phyloP scores from a whole-genome alignment of 208 protist genomes.

The Phytomonas francai region DNA sequence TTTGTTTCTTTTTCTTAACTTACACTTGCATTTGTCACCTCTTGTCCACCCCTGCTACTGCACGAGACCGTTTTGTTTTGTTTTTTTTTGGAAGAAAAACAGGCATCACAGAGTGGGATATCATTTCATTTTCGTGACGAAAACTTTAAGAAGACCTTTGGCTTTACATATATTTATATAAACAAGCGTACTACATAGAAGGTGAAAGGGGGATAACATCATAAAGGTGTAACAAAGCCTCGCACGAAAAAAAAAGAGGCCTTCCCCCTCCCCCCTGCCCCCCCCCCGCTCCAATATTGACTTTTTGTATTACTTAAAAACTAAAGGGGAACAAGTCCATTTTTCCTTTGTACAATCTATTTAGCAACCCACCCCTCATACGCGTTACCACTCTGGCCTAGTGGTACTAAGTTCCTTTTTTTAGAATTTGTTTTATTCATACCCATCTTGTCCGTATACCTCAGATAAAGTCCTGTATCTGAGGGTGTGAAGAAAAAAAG shows the following conservation, averaged over 20 bases:
- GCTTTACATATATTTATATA: background rate
- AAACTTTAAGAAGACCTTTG: background rate
- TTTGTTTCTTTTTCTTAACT: constrained; percentile 1
- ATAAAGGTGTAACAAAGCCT: constrained; percentile 2
- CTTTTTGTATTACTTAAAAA: background rate
- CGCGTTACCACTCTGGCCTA: background rate
- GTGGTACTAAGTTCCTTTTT: background rate
- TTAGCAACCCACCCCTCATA: background rate
- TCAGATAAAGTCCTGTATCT: background rate
- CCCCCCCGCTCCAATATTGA: no score
- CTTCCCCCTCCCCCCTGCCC: no score
- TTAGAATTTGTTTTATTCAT: background rate
- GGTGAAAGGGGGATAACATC: constrained; percentile 6
- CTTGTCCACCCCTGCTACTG: background rate
- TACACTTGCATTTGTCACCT: constrained; percentile 6
- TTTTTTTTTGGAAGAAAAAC: background rate
- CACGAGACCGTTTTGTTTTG: background rate
- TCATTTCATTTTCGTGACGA: background rate
- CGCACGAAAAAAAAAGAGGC: background rate
- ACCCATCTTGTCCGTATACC: background rate
- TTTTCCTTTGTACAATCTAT: constrained; percentile 1
- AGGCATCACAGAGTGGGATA: background rate
- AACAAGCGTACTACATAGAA: constrained; percentile 5
- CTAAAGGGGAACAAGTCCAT: background rate
- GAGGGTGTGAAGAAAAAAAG: background rate